Evolutionary conservation across 108 stramenopile genomes (phyloP).

Genomic region (Discostella stelligeroides): DNA sequence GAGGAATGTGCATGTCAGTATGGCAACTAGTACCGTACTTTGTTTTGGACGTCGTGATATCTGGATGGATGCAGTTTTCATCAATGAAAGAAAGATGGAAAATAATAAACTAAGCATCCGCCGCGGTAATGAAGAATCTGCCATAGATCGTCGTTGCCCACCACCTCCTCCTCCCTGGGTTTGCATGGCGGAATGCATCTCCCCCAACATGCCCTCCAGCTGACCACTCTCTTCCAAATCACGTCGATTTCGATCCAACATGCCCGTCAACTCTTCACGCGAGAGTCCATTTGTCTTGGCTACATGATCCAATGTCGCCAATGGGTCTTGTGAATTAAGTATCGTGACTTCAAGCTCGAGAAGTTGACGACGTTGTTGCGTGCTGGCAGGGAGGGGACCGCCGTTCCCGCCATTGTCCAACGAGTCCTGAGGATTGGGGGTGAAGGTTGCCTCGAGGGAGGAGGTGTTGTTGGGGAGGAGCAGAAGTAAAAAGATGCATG

Average conservation of each 20-base stretch:
- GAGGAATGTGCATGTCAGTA: slow-evolving; percentile 35
- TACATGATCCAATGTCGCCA: slow-evolving; percentile 63
- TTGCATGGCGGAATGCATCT: slow-evolving; percentile 29
- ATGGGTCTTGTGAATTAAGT: slow-evolving; percentile 65
- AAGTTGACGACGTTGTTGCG: slow-evolving; percentile 66
- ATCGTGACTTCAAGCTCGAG: slow-evolving; percentile 71
- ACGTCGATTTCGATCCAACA: slow-evolving; percentile 66
- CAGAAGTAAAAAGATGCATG: background rate
- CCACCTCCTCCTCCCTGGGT: slow-evolving; percentile 22
- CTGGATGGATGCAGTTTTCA: slow-evolving; percentile 45
- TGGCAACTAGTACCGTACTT: slow-evolving; percentile 40
- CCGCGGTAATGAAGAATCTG: slow-evolving; percentile 40
- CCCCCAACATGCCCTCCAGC: slow-evolving; percentile 36
- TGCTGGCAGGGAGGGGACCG: slow-evolving; percentile 63
- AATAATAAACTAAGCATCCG: slow-evolving; percentile 47
- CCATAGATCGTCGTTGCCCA: slow-evolving; percentile 16
- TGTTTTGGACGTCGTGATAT: slow-evolving; percentile 56
- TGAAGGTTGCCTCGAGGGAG: slow-evolving; percentile 50
- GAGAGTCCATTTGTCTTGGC: slow-evolving; percentile 69
- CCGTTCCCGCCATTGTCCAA: slow-evolving; percentile 35
- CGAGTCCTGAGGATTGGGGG: slow-evolving; percentile 46
- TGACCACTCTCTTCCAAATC: slow-evolving; percentile 55
- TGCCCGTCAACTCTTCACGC: slow-evolving; percentile 56
- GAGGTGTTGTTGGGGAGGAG: background rate
- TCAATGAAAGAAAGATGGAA: slow-evolving; percentile 38